These are phyloP conservation scores for Paraphoma sp. DNA, from an alignment of 2,329 filamentous ascomycete genomes.

Conservation along the genomic window DNA sequence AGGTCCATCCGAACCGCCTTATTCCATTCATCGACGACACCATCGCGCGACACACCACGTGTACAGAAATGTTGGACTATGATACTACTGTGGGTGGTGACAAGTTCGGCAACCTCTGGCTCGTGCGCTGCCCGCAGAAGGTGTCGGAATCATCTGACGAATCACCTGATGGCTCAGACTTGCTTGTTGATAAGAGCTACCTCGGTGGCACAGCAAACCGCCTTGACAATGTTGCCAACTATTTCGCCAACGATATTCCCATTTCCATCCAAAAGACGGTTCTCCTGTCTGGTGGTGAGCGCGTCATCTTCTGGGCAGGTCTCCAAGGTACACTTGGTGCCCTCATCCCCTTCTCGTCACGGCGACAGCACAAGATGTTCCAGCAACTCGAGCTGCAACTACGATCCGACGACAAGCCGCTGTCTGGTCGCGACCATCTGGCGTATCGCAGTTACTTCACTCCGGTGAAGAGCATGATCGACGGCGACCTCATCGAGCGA, in stretches of 20 bases:
- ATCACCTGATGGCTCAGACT: constrained; percentile 85
- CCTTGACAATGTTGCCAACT: constrained; percentile 84
- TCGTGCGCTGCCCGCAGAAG: constrained; percentile 85
- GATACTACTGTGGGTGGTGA: constrained; percentile 94
- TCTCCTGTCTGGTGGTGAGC: constrained; percentile 88
- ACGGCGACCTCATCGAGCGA: constrained; percentile 94
- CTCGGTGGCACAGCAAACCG: constrained; percentile 88
- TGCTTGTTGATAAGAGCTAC: constrained; percentile 89
- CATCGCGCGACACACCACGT: constrained; percentile 87
- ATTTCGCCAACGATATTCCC: constrained; percentile 89
- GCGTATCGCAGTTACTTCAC: constrained; percentile 97
- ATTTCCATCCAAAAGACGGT: constrained; percentile 88
- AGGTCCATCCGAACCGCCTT: constrained; percentile 77
- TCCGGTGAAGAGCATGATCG: constrained; percentile 94
- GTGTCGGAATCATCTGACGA: constrained; percentile 90
- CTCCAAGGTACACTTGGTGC: constrained; percentile 94
- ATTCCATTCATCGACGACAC: constrained; percentile 94
- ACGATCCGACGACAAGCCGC: constrained; percentile 75
- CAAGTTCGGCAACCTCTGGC: constrained; percentile 97
- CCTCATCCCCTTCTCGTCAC: constrained; percentile 86
- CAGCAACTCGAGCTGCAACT: constrained; percentile 90
- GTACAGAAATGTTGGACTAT: constrained; percentile 94
- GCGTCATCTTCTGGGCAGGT: constrained; percentile 91
- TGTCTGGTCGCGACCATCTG: constrained; percentile 91
- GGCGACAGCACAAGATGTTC: constrained; percentile 98